Evolutionary conservation across 805 yeast species (phyloP), one percentile per base, ranked within the genome.

Genomic region (Kodamaea hsintzibuensis): DNA sequence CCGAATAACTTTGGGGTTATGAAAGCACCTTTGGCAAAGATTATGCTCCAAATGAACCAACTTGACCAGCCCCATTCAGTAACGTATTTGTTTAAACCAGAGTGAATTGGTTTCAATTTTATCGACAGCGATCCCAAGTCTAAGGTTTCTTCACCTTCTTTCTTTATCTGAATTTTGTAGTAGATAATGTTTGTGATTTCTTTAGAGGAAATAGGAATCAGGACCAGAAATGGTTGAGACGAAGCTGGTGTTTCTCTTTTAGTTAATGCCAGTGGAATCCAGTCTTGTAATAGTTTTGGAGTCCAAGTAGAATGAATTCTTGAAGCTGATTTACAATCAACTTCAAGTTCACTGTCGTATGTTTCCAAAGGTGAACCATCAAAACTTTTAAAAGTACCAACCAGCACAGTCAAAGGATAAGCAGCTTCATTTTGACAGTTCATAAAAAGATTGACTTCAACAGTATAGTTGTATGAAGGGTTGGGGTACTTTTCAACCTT

Each of bases 401-500:
- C 44, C 44, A 7, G 22, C 2, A 40, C 27, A 16, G 22, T 40
- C n/a, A 40, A 17, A 17, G 44, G 44, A 13, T 40, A 4, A 5
- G 6, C 22, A 17, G 4, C 10, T 16, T 40, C 44, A 4, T 40
- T 7, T 40, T 40, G 25, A 17, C 44, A 40, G 25, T 40, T 40
- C 25, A 40, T 7, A 25, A 17, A 40, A 40, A 40, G 44, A 40
- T 17, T 40, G 13, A 40, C 44, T 9, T 40, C 25, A 12, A 40
- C 44, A 3, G 44, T 40, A 25, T 40, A 40, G 44, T 40, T 40
- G 25, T 16, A 40, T 3, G 17, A 5, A 2, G 44, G 44, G 44
- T 40, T 40, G n/a, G 44, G 44, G 44, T 17, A 40, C 25, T 19
- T 40, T 40, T 40, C 44, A 3, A 40, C 44, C 44, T 40, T 17